phyloP scores from a whole-genome alignment of 2,329 filamentous ascomycete species.

The Byssothecium circinans region DNA sequence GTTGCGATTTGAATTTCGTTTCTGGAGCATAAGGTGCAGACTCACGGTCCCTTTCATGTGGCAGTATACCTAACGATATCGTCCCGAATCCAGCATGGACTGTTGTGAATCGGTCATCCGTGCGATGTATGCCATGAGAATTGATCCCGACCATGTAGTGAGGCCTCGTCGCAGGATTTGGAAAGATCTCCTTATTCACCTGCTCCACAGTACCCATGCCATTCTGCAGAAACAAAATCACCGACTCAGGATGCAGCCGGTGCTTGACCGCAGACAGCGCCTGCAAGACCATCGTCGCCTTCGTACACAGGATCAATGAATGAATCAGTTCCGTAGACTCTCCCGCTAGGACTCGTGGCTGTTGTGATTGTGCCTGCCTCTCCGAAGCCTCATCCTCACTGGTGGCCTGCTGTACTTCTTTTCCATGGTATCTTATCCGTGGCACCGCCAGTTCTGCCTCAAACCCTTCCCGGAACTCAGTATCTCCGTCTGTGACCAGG shows the following conservation, averaged over 20 bases:
- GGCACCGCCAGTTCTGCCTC: slow-evolving; percentile 49
- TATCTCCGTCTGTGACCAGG: slow-evolving; percentile 49
- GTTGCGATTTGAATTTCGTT: slow-evolving; percentile 10
- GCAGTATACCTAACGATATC: slow-evolving; percentile 58
- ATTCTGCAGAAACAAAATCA: slow-evolving; percentile 76
- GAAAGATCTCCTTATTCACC: slow-evolving; percentile 71
- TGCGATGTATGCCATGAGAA: slow-evolving; percentile 58
- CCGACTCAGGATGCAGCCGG: slow-evolving; percentile 67
- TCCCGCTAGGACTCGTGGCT: slow-evolving; percentile 15
- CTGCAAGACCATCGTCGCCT: slow-evolving; percentile 67
- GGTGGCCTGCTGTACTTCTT: slow-evolving; percentile 22
- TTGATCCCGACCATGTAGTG: slow-evolving; percentile 74
- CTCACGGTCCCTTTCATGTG: slow-evolving; percentile 39
- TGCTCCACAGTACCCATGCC: slow-evolving; percentile 83
- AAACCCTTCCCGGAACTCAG: slow-evolving; percentile 45
- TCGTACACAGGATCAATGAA: slow-evolving; percentile 78
- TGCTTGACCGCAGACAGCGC: slow-evolving; percentile 68
- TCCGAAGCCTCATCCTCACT: not conserved
- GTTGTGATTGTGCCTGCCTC: slow-evolving; percentile 8
- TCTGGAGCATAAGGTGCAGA: slow-evolving; percentile 28
- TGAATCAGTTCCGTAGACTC: slow-evolving; percentile 57
- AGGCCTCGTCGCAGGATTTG: slow-evolving; percentile 65
- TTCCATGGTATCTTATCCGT: slow-evolving; percentile 42
- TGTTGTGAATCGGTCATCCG: slow-evolving; percentile 54
- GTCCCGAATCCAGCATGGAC: slow-evolving; percentile 62